Evolutionary conservation across 2,329 filamentous ascomycete species (phyloP), one percentile per base, ranked within the genome.

Genomic region (Alternaria gansuensis): DNA sequence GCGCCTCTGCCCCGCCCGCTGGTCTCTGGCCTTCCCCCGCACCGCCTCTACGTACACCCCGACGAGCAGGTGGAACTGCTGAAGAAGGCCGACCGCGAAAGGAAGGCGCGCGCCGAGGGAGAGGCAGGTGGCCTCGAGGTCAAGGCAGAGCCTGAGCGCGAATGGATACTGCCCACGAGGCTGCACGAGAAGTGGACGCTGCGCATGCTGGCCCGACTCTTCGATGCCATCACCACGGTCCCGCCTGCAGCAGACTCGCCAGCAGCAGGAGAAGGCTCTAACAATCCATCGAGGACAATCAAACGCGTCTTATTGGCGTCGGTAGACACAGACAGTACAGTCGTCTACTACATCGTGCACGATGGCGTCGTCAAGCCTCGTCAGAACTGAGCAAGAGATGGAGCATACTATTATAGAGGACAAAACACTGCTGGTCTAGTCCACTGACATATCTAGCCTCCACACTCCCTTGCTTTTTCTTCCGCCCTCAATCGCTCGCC

Each of bases 301-400:
- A 94, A 93, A 81, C 83, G 91, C 60, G 75, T 93, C 10, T 73
- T 94, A n/a, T 80, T 95, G 51, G 90, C 89, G 14, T 90, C 89
- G 3, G 80, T 92, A 46, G 89, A 92, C 72, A 87, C 90, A 68
- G 91, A 95, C 77, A 93, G 91, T 64, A 94, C 91, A 0, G 84
- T 95, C 17, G 89, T 92, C 39, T 95, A 94, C 78, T 95, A 95
- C 73, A 84, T 93, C 63, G 86, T 94, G 75, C 91, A 94, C 70
- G 90, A 94, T 75, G 91, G 91, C n/a, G 87, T 93, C 64, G 90
- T 94, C 52, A 95, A 94, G 81, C 91, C 91, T 24, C 83, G 91
- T 57, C 91, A 94, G 76, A 95, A 95, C 75, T 94, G 67, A 72
- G 60, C 51, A 9, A 26, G 34, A 13, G 9, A 37, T 29, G 37